Percentiles rank a stretch among this genome's conserved stretches.
phyloP scores from a whole-genome alignment of 331 rosid genomes.

The Malus hybrid region DNA sequence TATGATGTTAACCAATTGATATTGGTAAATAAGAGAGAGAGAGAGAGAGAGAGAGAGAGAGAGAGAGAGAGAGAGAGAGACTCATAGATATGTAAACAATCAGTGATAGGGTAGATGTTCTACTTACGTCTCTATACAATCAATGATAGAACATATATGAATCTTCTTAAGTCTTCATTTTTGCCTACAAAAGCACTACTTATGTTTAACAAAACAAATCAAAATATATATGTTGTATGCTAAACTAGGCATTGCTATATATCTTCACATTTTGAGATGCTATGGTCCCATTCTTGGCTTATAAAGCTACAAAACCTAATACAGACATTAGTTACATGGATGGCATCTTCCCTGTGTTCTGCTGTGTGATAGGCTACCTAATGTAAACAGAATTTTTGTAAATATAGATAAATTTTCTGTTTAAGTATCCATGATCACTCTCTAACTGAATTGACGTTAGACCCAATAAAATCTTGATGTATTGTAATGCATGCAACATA shows the following conservation, averaged over 20 bases:
- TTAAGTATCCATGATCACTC: slow-evolving; percentile 7
- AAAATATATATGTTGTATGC: neutral
- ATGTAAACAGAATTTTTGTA: neutral
- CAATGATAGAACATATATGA: neutral
- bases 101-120: no score
- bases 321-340: neutral
- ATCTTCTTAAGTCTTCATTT: neutral
- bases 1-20: neutral
- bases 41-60: no score
- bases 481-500: neutral
- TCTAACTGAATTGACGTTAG: slow-evolving; percentile 53
- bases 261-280: neutral
- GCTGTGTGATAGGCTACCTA: slow-evolving; percentile 43
- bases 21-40: neutral
- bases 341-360: neutral
- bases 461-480: slow-evolving; percentile 27
- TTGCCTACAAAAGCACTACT: neutral
- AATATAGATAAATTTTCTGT: neutral
- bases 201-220: neutral
- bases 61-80: no score
- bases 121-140: neutral
- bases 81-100: neutral
- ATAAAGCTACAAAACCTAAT: neutral
- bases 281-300: neutral
- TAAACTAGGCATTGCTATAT: neutral